Evolutionary conservation across 148 eudicot genomes (phyloP).

Genomic region (Vaccinium myrtillus): DNA sequence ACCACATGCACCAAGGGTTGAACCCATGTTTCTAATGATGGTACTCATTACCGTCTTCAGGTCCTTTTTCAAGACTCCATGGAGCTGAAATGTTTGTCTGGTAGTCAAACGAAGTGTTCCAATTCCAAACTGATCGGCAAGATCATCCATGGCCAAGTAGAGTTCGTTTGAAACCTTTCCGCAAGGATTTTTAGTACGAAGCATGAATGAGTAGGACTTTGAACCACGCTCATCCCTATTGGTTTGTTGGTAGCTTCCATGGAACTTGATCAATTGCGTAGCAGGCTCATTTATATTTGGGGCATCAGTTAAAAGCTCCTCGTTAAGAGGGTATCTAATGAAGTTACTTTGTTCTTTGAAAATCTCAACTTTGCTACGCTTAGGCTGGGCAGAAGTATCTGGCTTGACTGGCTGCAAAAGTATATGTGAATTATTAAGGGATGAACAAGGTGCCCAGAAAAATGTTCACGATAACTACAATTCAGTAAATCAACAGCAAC

Average conservation of each 20-base stretch:
- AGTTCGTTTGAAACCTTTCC: constrained; percentile 88
- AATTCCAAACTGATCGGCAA: constrained; percentile 93
- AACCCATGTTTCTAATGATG: constrained; percentile 82
- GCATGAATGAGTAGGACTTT: constrained; percentile 96
- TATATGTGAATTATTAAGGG: background rate
- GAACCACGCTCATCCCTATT: constrained; percentile 78
- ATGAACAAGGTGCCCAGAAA: background rate
- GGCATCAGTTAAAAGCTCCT: constrained; percentile 79
- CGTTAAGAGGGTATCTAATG: constrained; percentile 92
- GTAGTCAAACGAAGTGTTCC: constrained; percentile 96
- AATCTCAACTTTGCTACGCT: constrained; percentile 96
- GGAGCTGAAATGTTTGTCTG: constrained; percentile 96
- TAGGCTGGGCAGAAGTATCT: constrained; percentile 58
- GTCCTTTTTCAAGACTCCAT: constrained; percentile 85
- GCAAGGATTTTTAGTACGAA: constrained; percentile 94
- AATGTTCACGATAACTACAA: background rate
- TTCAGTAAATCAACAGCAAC: background rate
- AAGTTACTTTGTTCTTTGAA: constrained; percentile 91
- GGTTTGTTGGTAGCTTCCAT: constrained; percentile 88
- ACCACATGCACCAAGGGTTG: constrained; percentile 98
- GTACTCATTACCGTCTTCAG: constrained; percentile 94
- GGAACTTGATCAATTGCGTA: constrained; percentile 93
- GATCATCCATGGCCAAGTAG: constrained; percentile 93
- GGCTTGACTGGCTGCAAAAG: constrained; percentile 84
- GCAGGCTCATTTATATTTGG: constrained; percentile 84